Evolutionary conservation across 352 stramenopile genomes (phyloP).

Genomic region (Globisporangium splendens): DNA sequence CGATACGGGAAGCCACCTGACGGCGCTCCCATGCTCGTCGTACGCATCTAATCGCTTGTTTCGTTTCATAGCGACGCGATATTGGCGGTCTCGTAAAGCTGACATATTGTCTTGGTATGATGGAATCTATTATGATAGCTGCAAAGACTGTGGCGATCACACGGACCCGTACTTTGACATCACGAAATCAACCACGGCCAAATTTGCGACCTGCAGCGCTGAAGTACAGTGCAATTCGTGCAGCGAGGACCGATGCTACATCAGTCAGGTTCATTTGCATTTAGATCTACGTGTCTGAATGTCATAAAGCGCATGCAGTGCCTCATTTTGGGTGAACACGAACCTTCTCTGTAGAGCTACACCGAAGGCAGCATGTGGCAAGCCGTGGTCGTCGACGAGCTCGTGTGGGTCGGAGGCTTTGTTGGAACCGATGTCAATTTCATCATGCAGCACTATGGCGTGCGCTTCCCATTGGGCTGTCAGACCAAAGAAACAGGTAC

Average conservation of each 20-base stretch:
- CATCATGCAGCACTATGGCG: constrained; percentile 57
- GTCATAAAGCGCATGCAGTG: neutral
- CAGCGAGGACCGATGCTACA: constrained; percentile 59
- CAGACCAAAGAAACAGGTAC: constrained; percentile 75
- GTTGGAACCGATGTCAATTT: constrained; percentile 36
- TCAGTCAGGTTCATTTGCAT: constrained; percentile 51
- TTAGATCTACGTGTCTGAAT: too few relatives aligned
- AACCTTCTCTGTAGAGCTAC: constrained; percentile 50
- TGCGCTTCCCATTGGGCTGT: constrained; percentile 75
- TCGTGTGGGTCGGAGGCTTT: constrained; percentile 78
- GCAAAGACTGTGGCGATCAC: constrained; percentile 60
- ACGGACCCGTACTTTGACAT: constrained; percentile 75
- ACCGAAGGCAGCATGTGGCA: constrained; percentile 88
- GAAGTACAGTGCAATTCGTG: constrained; percentile 55
- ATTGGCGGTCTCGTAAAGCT: too few relatives aligned
- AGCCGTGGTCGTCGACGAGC: constrained; percentile 71
- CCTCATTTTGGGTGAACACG: neutral
- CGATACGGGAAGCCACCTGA: constrained; percentile 81
- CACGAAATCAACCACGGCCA: constrained; percentile 70
- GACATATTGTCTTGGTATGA: too few relatives aligned
- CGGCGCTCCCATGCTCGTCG: constrained; percentile 66
- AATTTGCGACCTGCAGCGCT: constrained; percentile 54
- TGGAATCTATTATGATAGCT: constrained; percentile 20
- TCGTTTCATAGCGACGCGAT: neutral
- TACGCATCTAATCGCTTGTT: constrained; percentile 10